These are phyloP conservation scores for Blastomyces silverae DNA, from an alignment of 2,329 filamentous ascomycete species.

Conservation along the genomic window DNA sequence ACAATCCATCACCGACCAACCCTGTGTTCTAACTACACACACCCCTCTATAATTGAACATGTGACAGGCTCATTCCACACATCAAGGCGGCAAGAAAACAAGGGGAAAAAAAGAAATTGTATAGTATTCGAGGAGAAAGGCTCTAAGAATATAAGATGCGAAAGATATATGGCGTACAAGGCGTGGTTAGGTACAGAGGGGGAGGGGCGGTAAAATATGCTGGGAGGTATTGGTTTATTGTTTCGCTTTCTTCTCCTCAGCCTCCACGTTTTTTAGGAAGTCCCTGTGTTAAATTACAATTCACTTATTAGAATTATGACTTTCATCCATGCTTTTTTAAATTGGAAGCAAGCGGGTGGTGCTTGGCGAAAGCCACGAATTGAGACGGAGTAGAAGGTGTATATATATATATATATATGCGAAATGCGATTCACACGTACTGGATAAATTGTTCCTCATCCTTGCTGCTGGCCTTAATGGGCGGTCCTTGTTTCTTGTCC, in stretches of 20 bases:
- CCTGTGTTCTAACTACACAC: not conserved
- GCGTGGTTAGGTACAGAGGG: not conserved
- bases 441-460: slow-evolving; percentile 64
- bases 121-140: not conserved
- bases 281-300: slow-evolving; percentile 33
- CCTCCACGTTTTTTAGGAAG: slow-evolving; percentile 46
- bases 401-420: not conserved
- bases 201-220: not conserved
- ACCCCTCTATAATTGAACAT: not conserved
- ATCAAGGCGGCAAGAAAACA: not conserved
- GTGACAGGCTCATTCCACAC: not conserved
- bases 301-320: slow-evolving; percentile 3
- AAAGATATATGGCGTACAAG: slow-evolving; percentile 8
- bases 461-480: slow-evolving; percentile 59
- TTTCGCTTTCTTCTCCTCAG: slow-evolving; percentile 41
- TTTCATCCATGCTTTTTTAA: not conserved
- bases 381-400: not conserved
- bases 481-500: slow-evolving; percentile 45
- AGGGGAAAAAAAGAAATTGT: not conserved
- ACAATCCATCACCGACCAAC: not conserved
- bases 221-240: slow-evolving; percentile 3
- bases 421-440: slow-evolving; percentile 42
- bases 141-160: slow-evolving; percentile 9
- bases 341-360: not conserved
- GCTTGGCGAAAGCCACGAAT: not conserved